These are phyloP conservation scores for Tilletiopsis washingtonensis DNA, from an alignment of 1,284 basidiomycete species.

Conservation along the genomic window DNA sequence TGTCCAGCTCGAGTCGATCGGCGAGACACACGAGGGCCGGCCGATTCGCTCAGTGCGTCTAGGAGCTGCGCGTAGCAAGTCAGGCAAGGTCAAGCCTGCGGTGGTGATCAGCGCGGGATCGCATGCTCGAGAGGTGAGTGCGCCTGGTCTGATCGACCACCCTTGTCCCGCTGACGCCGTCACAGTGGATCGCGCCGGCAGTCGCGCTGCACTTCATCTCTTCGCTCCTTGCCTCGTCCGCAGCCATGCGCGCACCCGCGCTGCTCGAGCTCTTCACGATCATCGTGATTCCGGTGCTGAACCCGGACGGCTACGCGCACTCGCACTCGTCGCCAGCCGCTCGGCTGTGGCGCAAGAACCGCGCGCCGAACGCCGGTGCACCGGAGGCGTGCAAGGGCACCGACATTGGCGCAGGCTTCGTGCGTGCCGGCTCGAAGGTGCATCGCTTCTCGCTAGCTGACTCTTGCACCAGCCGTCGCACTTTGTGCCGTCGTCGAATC, in stretches of 20 bases:
- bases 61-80: too few species aligned
- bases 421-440: not conserved
- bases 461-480: slow-evolving; percentile 1
- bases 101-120: not conserved
- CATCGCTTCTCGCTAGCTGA: too few species aligned
- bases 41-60: too few species aligned
- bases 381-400: slow-evolving; percentile 57
- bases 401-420: slow-evolving; percentile 66
- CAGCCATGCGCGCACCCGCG: slow-evolving; percentile 5
- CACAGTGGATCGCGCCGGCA: slow-evolving; percentile 70
- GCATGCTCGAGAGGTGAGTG: slow-evolving; percentile 3
- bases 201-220: slow-evolving; percentile 60
- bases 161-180: not conserved
- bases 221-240: slow-evolving; percentile 11
- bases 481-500: slow-evolving; percentile 55
- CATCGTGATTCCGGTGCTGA: slow-evolving; percentile 68
- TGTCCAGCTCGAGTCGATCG: too few species aligned
- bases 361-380: slow-evolving; percentile 51
- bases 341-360: slow-evolving; percentile 76
- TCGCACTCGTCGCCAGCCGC: slow-evolving; percentile 46
- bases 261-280: slow-evolving; percentile 62
- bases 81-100: not conserved
- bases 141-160: too few species aligned
- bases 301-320: slow-evolving; percentile 74
- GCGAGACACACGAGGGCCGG: too few species aligned